Conservation (phyloP, 1,284 basidiomycete genomes). For the Tremellales sp. region DNA sequence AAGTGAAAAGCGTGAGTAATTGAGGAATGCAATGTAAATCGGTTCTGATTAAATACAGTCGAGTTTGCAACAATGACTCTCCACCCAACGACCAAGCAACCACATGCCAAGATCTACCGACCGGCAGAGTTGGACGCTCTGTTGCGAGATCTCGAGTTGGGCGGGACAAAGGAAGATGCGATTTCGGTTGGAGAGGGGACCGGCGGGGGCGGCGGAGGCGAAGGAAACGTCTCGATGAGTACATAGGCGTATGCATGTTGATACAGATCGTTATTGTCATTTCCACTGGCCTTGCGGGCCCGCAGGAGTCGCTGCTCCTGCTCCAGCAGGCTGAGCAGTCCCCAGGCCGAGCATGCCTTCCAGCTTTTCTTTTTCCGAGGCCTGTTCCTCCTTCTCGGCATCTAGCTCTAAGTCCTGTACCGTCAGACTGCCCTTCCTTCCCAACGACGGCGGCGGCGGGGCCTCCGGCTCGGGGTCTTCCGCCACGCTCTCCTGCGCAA, state of each 20-base stretch:
- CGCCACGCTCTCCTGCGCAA: constrained; percentile 46
- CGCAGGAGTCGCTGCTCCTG: too few species aligned
- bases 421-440: constrained; percentile 33
- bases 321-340: too few species aligned
- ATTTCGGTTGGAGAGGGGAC: constrained; percentile 45
- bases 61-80: constrained; percentile 93
- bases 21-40: background rate
- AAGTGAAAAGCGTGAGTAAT: constrained; percentile 79
- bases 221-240: constrained; percentile 44
- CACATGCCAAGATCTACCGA: constrained; percentile 87
- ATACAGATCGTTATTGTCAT: background rate
- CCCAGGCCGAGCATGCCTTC: too few species aligned
- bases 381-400: constrained; percentile 33
- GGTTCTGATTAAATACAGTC: constrained; percentile 55
- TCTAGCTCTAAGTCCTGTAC: constrained; percentile 39
- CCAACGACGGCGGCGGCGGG: background rate
- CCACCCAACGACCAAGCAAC: constrained; percentile 69
- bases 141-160: constrained; percentile 75
- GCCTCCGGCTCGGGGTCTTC: constrained; percentile 7
- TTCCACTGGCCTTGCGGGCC: too few species aligned
- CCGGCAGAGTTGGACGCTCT: constrained; percentile 87
- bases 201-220: constrained; percentile 45
- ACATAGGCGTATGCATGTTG: constrained; percentile 21
- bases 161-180: constrained; percentile 73
- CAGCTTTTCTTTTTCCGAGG: too few species aligned